Evolutionary conservation across 352 stramenopile genomes (phyloP), one percentile per base, ranked within the genome.

Genomic region (Phytophthora pisi): DNA sequence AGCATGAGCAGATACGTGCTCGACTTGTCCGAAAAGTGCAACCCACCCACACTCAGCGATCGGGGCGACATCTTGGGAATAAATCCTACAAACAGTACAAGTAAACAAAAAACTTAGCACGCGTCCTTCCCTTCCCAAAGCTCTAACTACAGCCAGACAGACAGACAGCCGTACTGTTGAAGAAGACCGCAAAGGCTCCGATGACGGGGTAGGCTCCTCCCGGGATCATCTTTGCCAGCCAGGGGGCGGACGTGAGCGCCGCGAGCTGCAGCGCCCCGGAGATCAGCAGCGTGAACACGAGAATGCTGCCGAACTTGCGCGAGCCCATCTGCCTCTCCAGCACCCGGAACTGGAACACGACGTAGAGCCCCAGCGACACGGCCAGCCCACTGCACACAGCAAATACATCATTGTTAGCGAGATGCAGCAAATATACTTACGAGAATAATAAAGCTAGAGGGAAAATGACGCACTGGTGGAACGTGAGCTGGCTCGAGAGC

Each of bases 21-120:
- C 24, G 85, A 91, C 34, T 96, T 96, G 62, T 96, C 88, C 24
- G 88, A 94, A 40, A 96, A 92, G 61, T 92, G 70, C 42, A 96
- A 55, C 0, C 86, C 81, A 47, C 82, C 72, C n/a, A 90, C 64
- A 53, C 77, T 87, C 50, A 86, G 78, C 20, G 74, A 77, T 20
- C 82, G 79, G 9, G 86, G 86, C 46, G 90, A 76, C 51, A 96
- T 66, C 55, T 90, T 87, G 1, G 88, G 88, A 43, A 96, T 75
- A 75, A 81, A 93, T 55, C 84, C 88, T 96, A 42, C 24, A n/a
- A 20, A 23, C 13, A 28, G 36, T 42, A 16, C 0, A 42, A n/a
- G n/a, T 0, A n/a, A 43, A 18, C 0, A 43, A 43, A 34, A n/a
- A n/a, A 31, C 26, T n/a, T 23, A 57, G 20, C 26, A 51, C 3